These are phyloP conservation scores for Ganoderma lingzhi DNA, from an alignment of 1,284 basidiomycete species.

Conservation along the genomic window DNA sequence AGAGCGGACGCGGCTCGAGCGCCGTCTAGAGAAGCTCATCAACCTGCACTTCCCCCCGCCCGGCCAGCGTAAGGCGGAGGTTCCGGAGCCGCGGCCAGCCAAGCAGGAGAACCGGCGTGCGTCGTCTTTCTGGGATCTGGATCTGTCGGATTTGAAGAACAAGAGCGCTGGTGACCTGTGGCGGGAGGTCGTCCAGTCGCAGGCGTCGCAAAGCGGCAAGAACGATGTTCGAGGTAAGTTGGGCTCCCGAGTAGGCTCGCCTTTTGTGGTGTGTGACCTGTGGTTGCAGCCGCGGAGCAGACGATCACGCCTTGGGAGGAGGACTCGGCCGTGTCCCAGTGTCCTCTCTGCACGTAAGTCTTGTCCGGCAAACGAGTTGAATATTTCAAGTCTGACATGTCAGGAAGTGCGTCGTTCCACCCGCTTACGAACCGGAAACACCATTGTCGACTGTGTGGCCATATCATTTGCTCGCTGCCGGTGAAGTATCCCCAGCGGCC, in stretches of 20 bases:
- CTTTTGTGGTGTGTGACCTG: slow-evolving; percentile 14
- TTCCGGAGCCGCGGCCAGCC: slow-evolving; percentile 27
- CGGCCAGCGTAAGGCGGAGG: slow-evolving; percentile 37
- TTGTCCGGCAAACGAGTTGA: not conserved
- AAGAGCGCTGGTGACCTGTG: slow-evolving; percentile 71
- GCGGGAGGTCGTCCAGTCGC: slow-evolving; percentile 61
- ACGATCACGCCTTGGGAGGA: slow-evolving; percentile 96
- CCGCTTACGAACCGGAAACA: slow-evolving; percentile 94
- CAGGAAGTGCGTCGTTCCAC: slow-evolving; percentile 79
- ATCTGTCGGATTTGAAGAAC: slow-evolving; percentile 56
- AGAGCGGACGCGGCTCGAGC: slow-evolving; percentile 82
- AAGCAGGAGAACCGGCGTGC: slow-evolving; percentile 50
- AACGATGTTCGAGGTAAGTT: slow-evolving; percentile 64
- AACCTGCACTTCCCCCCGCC: slow-evolving; percentile 77
- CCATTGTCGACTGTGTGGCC: slow-evolving; percentile 94
- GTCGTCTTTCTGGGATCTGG: slow-evolving; percentile 76
- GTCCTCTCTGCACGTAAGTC: slow-evolving; percentile 87
- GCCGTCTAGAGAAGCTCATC: slow-evolving; percentile 88
- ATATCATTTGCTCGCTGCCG: slow-evolving; percentile 92
- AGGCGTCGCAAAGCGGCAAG: slow-evolving; percentile 50
- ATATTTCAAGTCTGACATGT: not conserved
- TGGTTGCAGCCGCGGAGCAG: slow-evolving; percentile 79
- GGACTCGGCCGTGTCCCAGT: slow-evolving; percentile 78
- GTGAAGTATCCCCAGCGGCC: slow-evolving; percentile 76
- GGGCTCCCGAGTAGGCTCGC: slow-evolving; percentile 19